Conservation (phyloP, 2,329 filamentous ascomycete species). For the Cercospora sojina region DNA sequence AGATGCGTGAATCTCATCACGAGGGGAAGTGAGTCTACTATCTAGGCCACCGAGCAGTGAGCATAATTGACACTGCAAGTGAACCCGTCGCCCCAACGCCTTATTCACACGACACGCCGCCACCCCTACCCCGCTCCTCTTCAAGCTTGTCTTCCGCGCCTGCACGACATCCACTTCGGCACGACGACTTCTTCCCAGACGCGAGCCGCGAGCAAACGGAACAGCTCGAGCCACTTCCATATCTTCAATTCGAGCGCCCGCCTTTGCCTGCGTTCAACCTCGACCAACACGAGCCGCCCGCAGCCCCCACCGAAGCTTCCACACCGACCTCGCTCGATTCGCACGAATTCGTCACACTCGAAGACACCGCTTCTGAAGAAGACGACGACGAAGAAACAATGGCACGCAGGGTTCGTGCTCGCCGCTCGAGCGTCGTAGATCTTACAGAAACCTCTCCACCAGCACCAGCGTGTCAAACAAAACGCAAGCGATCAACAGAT, state of each 20-base stretch:
- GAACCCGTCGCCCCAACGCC: not conserved
- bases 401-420: not conserved
- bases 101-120: not conserved
- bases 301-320: not conserved
- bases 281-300: not conserved
- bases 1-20: not conserved
- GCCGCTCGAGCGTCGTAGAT: constrained; percentile 18
- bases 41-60: not conserved
- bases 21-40: not conserved
- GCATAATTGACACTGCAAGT: not conserved
- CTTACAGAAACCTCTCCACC: constrained; percentile 15
- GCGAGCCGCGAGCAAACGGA: not conserved
- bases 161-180: not conserved
- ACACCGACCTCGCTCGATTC: constrained; percentile 4
- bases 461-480: constrained; percentile 13
- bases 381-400: constrained; percentile 4
- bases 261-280: not conserved
- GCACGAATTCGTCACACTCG: constrained; percentile 26
- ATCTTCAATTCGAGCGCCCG: not conserved
- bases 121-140: not conserved
- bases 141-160: not conserved
- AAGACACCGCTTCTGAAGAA: constrained; percentile 21
- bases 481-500: constrained; percentile 18
- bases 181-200: not conserved
- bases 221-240: not conserved